Base-by-base conservation (phyloP, 805 yeast species). In the Candida namnaoensis region DNA sequence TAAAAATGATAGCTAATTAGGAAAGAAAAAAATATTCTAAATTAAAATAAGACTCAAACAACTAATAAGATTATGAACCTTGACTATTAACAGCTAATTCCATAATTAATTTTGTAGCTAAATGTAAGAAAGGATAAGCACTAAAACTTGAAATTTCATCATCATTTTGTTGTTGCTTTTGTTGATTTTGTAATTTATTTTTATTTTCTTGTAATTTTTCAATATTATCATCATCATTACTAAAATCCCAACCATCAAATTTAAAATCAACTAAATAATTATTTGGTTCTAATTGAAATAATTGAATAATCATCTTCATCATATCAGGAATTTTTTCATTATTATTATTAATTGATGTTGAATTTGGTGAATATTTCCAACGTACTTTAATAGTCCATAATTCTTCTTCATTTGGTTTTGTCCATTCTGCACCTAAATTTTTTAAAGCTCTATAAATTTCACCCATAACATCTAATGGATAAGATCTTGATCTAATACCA, bases 401-500 rank as follows among this genome's bases (percentile, higher is more conserved):
- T 54, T 90, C 96, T 54, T 90, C 96, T 52, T 90, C 96, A 0
- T 90, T 77, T 7, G 98, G 97, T 52, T 82, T 81, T 9, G 93
- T 86, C 98, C 98, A 93, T 61, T 93, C 97, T 0, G 98, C 98
- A 1, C 96, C 97, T 41, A 93, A 67, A 54, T 86, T 88, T 63
- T 86, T 86, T 57, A 93, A 70, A 1, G 98, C 98, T 38, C 96
- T 73, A 64, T 93, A 93, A 36, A 93, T 90, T 60, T 93, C 99
- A 26, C 97, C 96, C 98, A 93, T 93, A 4, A 93, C 99, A 61
- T 93, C 99, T 52, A 93, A 70, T 32, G 99, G 98, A 58, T 93
- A 93, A 1, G 96, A 87, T 54, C 97, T 74, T 8, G 96, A 88
- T 58, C 99, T 73, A 46, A 93, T 93, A 49, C 99, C 99, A 58